Percentiles rank a stretch among this genome's conserved stretches.
Evolutionary conservation across 1,139 yeast genomes (phyloP).

Genomic region (Casaregolazyma suthepensis): DNA sequence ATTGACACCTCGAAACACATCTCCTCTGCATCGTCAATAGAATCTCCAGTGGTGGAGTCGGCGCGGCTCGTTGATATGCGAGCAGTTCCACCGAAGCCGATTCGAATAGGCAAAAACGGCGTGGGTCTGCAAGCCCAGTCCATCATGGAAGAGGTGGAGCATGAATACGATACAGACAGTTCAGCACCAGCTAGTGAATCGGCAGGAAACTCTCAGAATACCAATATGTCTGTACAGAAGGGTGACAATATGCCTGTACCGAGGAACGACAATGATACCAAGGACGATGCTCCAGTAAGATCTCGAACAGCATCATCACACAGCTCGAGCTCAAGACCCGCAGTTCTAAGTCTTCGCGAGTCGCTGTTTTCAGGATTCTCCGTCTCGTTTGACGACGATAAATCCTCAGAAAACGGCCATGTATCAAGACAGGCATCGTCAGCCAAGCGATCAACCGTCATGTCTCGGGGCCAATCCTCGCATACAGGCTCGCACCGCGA

Average conservation of each 20-base stretch:
- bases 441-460: conserved; percentile 4
- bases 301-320: not conserved
- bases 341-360: conserved; percentile 11
- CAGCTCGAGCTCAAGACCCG: conserved; percentile 2
- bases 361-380: conserved; percentile 22
- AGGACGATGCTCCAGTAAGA: not conserved
- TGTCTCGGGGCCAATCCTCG: not conserved
- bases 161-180: conserved; percentile 11
- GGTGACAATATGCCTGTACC: not conserved
- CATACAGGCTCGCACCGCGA: conserved; percentile 2
- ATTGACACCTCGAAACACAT: conserved; percentile 3
- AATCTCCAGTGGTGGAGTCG: not conserved
- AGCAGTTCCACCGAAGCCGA: conserved; percentile 8
- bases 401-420: not conserved
- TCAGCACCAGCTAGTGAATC: not conserved
- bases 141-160: conserved; percentile 20
- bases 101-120: conserved; percentile 21
- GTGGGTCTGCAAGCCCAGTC: conserved; percentile 21
- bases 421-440: conserved; percentile 1
- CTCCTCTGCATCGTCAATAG: not conserved
- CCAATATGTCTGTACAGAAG: not conserved
- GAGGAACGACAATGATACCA: not conserved
- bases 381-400: conserved; percentile 21
- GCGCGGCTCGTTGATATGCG: not conserved
- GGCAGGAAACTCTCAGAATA: not conserved